phyloP scores from a whole-genome alignment of 2,329 filamentous ascomycete genomes.

The Aspergillus puulaauensis region DNA sequence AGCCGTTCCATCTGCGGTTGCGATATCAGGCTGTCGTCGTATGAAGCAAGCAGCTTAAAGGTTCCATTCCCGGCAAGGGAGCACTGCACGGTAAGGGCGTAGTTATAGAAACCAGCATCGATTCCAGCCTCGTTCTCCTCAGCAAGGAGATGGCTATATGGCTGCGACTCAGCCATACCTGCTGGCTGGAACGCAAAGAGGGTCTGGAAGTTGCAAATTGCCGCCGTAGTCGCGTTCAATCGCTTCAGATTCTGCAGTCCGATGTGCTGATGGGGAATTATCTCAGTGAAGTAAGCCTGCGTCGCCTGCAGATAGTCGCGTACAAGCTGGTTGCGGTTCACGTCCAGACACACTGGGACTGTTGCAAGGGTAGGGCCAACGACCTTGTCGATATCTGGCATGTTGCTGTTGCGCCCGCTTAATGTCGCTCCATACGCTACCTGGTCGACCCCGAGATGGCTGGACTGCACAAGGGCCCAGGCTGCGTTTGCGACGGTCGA shows the following conservation, averaged over 20 bases:
- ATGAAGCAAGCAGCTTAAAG: not conserved
- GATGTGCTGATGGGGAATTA: no score
- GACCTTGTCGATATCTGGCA: not conserved
- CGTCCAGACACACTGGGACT: not conserved
- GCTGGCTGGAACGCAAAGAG: no score
- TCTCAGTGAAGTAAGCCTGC: no score
- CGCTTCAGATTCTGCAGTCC: no score
- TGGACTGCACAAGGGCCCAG: not conserved
- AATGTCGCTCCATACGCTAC: not conserved
- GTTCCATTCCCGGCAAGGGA: not conserved
- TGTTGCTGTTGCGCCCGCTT: not conserved
- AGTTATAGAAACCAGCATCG: not conserved
- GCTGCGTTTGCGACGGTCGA: not conserved
- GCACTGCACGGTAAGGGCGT: not conserved
- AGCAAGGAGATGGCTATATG: not conserved
- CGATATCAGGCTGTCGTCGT: not conserved
- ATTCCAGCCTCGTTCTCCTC: not conserved
- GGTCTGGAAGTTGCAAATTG: no score
- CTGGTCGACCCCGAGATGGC: not conserved
- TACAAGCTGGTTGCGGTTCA: not conserved
- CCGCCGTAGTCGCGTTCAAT: no score
- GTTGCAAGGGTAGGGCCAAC: not conserved
- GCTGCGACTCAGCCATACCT: not conserved
- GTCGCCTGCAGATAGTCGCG: not conserved
- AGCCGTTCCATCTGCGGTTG: not conserved